These are phyloP conservation scores for Corylus avellana DNA, from an alignment of 306 rosid genomes.

Conservation along the genomic window DNA sequence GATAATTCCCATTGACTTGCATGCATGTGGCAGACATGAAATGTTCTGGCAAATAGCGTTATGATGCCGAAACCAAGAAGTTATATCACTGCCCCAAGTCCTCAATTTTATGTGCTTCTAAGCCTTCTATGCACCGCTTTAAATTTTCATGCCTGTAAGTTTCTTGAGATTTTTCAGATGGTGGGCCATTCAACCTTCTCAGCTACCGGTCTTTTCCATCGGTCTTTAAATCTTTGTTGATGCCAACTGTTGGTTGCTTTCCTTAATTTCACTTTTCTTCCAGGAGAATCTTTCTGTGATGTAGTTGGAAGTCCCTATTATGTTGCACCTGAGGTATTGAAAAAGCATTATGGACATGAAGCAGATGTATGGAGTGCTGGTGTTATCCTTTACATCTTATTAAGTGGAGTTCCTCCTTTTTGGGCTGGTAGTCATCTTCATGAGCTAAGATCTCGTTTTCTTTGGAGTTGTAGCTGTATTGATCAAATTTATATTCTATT, in stretches of 20 bases:
- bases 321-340: slow-evolving; percentile 86
- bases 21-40: not conserved
- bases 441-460: slow-evolving; percentile 11
- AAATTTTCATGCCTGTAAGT: too few relatives aligned
- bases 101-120: not conserved
- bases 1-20: not conserved
- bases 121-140: not conserved
- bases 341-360: slow-evolving; percentile 78
- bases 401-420: slow-evolving; percentile 93
- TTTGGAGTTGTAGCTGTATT: slow-evolving; percentile 11
- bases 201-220: slow-evolving; percentile 9
- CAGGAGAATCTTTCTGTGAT: slow-evolving; percentile 72
- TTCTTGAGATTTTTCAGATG: not conserved
- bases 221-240: not conserved
- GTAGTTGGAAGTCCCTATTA: slow-evolving; percentile 91
- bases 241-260: slow-evolving; percentile 7
- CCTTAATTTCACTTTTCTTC: slow-evolving; percentile 25
- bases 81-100: not conserved
- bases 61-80: not conserved
- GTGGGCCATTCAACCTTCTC: not conserved
- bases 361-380: slow-evolving; percentile 97
- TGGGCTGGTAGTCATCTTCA: slow-evolving; percentile 74
- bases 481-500: slow-evolving; percentile 9
- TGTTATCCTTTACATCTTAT: slow-evolving; percentile 80
- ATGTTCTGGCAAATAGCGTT: not conserved